Conservation (phyloP, 225 moss, liverwort and hornwort species). For the Sphagnum contortum region DNA sequence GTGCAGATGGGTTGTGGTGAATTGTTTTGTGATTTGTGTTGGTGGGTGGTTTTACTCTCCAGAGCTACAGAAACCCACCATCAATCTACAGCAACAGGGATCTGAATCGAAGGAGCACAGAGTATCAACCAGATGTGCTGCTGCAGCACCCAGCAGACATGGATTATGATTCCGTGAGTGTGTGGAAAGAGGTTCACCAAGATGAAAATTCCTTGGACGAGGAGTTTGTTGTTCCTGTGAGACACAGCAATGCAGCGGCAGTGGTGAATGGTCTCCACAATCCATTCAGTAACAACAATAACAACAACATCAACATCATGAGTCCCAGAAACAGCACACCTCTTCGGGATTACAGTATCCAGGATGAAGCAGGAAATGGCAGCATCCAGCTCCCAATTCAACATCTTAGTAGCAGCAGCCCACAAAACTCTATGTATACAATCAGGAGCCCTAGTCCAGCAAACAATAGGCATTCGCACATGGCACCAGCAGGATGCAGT, state of each 20-base stretch:
- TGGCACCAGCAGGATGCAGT: slow-evolving; percentile 22
- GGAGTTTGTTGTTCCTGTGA: slow-evolving; percentile 11
- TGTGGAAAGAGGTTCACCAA: slow-evolving; percentile 39
- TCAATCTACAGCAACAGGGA: slow-evolving; percentile 9
- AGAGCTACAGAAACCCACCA: slow-evolving; percentile 10
- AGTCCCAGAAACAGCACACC: slow-evolving; percentile 8
- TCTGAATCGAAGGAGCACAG: slow-evolving; percentile 4
- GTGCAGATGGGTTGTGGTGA: slow-evolving; percentile 4
- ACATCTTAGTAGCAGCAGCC: not conserved
- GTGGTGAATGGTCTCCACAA: too few species aligned
- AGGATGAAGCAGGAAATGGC: not conserved
- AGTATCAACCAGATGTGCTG: too few species aligned
- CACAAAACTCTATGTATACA: not conserved
- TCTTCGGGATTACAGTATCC: not conserved
- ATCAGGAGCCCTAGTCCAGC: slow-evolving; percentile 5
- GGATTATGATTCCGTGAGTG: slow-evolving; percentile 19
- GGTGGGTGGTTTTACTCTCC: slow-evolving; percentile 23
- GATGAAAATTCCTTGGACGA: slow-evolving; percentile 23
- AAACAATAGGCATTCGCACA: slow-evolving; percentile 20
- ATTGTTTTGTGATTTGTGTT: not conserved
- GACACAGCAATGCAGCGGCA: too few species aligned
- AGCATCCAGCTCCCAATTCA: not conserved
- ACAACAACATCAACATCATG: slow-evolving; percentile 21
- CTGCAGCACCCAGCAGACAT: slow-evolving; percentile 12
- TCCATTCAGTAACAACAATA: slow-evolving; percentile 12